Evolutionary conservation across 2,329 filamentous ascomycete genomes (phyloP).

Genomic region (Fusarium sulawesiense): DNA sequence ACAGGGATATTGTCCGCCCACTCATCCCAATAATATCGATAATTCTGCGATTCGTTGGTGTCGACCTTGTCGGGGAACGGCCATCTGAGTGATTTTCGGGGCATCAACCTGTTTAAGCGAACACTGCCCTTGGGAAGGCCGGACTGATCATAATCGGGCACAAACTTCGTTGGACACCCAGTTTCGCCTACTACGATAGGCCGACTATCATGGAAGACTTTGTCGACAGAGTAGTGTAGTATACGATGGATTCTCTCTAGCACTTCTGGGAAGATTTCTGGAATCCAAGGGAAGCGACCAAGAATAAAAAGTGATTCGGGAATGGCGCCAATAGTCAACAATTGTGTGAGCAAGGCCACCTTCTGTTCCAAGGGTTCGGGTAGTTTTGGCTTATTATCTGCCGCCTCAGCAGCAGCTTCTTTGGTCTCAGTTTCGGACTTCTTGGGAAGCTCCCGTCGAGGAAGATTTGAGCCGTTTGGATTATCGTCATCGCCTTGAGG

Average conservation of each 20-base stretch:
- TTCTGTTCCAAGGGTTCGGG: conserved; percentile 90
- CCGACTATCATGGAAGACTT: conserved; percentile 68
- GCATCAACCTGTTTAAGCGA: conserved; percentile 67
- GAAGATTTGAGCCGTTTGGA: conserved; percentile 54
- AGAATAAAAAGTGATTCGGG: conserved; percentile 94
- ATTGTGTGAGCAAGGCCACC: conserved; percentile 81
- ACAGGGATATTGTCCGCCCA: conserved; percentile 94
- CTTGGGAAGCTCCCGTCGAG: conserved; percentile 63
- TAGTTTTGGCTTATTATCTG: conserved; percentile 62
- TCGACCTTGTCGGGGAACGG: conserved; percentile 83
- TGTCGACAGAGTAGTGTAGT: conserved; percentile 81
- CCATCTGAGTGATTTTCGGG: conserved; percentile 82
- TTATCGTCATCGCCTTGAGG: conserved; percentile 77
- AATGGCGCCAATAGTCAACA: conserved; percentile 90
- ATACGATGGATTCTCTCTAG: conserved; percentile 86
- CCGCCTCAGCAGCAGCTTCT: conserved; percentile 53
- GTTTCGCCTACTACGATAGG: conserved; percentile 48
- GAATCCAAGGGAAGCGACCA: conserved; percentile 91
- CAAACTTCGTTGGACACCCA: conserved; percentile 58
- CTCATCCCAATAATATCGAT: conserved; percentile 97
- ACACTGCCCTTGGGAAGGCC: conserved; percentile 76
- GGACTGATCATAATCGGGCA: conserved; percentile 69
- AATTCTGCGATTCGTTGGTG: conserved; percentile 79
- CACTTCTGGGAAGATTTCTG: conserved; percentile 85
- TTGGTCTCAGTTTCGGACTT: conserved; percentile 67